Base-by-base conservation (phyloP, 1,284 basidiomycete genomes). In the Farysia itapuensis region DNA sequence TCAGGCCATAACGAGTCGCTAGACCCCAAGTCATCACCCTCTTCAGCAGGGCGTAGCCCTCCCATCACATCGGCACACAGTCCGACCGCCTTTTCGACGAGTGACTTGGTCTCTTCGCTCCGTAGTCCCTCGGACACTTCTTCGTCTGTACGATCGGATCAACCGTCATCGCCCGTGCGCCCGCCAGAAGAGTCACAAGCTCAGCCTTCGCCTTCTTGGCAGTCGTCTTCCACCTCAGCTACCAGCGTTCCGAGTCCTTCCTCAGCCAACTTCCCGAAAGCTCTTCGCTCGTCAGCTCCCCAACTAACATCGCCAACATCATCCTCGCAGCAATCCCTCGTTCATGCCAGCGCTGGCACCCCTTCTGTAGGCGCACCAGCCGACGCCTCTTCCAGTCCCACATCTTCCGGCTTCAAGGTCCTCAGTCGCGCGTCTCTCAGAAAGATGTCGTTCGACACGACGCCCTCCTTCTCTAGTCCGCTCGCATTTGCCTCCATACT, bases 381-480 rank as follows among this genome's bases (percentile, higher is more conserved):
- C 18, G 46, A 47, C 39, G 48, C 56, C 35, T 43, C 56, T 24
- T 39, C 56, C 44, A 50, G 51, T 33, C 56, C 45, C 13, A 43
- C 49, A 18, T 52, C 52, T 20, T 41, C 57, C 13, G 45, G 49
- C 11, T 35, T 52, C 49, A 60, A 60, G 23, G 54, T 41, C 15
- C 42, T 51, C 29, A 40, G 37, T 24, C 47, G 46, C 16, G 39
- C 33, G 42, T 56, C 61, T 16, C 46, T 56, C 48, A 63, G 52
- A 39, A 63, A 44, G n/a, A 63, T 63, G 59, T 63, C 59, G 30
- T 57, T 63, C 49, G 59, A 63, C 51, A 69, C 39, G 15, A 49
- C 64, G 13, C 72, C 72, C 2, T 73, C 70, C 35, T 74, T 73
- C 21, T 73, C 71, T 14, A 75, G 72, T 26, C 72, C 72, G 21